A percentile compares a stretch with the other conserved stretches of the same genome.
Conservation (phyloP, 2,329 filamentous ascomycete genomes). For the Plectosphaerella sp. region DNA sequence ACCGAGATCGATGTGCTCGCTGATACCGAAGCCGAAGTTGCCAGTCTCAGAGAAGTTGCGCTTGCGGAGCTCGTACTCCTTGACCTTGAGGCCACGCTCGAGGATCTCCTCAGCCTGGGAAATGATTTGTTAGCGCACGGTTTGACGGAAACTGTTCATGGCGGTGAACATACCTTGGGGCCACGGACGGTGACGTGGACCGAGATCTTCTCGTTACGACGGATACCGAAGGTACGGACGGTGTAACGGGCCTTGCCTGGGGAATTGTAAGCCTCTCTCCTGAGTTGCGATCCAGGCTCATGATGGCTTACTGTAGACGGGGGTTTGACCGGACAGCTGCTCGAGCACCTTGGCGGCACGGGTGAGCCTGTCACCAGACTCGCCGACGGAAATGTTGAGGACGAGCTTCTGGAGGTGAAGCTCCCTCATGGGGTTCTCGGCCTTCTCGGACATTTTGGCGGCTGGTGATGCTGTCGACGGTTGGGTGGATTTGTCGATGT, state of each 20-base stretch:
- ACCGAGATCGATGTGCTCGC: slow-evolving; percentile 99
- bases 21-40: slow-evolving; percentile 99
- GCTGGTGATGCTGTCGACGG: slow-evolving; percentile 26
- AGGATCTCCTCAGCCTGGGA: slow-evolving; percentile 94
- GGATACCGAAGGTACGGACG: slow-evolving; percentile 99
- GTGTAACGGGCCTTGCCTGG: slow-evolving; percentile 99
- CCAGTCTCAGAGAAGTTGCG: slow-evolving; percentile 99
- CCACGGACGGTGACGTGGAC: slow-evolving; percentile 99
- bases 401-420: slow-evolving; percentile 99
- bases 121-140: slow-evolving; percentile 16
- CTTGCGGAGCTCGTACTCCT: slow-evolving; percentile 99
- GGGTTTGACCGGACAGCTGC: slow-evolving; percentile 98
- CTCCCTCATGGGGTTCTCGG: slow-evolving; percentile 98
- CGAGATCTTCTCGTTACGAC: slow-evolving; percentile 99
- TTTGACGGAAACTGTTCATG: not conserved
- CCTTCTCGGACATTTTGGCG: slow-evolving; percentile 65
- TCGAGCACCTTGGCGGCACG: slow-evolving; percentile 99
- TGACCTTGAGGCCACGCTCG: slow-evolving; percentile 99
- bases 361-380: slow-evolving; percentile 99
- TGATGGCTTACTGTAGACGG: slow-evolving; percentile 83
- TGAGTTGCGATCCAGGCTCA: slow-evolving; percentile 1
- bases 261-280: slow-evolving; percentile 1
- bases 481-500: slow-evolving; percentile 19
- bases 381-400: slow-evolving; percentile 98
- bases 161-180: slow-evolving; percentile 54